Evolutionary conservation across 352 stramenopile genomes (phyloP).

Genomic region (Pythium oligandrum): DNA sequence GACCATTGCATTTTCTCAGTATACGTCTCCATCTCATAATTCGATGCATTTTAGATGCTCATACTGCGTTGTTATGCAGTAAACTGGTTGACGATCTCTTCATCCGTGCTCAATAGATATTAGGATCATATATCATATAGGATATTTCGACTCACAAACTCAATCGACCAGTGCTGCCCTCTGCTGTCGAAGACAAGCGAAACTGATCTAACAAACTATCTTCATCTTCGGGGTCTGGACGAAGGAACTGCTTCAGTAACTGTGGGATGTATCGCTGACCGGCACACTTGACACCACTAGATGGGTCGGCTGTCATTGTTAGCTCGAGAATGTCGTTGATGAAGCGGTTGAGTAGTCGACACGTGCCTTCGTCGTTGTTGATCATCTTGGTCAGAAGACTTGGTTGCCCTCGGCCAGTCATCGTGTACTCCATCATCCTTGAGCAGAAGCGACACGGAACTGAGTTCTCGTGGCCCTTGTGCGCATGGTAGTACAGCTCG

Average conservation of each 20-base stretch:
- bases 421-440: slow-evolving; percentile 8
- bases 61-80: too few relatives aligned
- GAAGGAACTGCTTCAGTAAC: slow-evolving; percentile 9
- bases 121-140: too few relatives aligned
- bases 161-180: neutral
- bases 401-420: slow-evolving; percentile 11
- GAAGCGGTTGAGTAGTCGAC: slow-evolving; percentile 12
- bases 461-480: slow-evolving; percentile 11
- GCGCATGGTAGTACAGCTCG: slow-evolving; percentile 17
- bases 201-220: neutral
- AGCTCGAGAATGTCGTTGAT: slow-evolving; percentile 8
- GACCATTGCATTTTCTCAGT: too few relatives aligned
- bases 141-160: neutral
- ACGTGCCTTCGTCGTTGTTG: slow-evolving; percentile 2
- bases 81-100: too few relatives aligned
- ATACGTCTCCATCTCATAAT: too few relatives aligned
- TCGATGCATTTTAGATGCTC: too few relatives aligned
- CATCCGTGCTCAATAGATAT: too few relatives aligned
- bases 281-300: slow-evolving; percentile 7
- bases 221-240: neutral
- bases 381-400: slow-evolving; percentile 6
- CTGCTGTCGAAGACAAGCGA: too few relatives aligned
- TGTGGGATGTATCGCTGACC: slow-evolving; percentile 12
- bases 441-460: slow-evolving; percentile 12
- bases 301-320: slow-evolving; percentile 13